Base-by-base conservation (phyloP, 139 green algal species). In the Coelastrella sp. region DNA sequence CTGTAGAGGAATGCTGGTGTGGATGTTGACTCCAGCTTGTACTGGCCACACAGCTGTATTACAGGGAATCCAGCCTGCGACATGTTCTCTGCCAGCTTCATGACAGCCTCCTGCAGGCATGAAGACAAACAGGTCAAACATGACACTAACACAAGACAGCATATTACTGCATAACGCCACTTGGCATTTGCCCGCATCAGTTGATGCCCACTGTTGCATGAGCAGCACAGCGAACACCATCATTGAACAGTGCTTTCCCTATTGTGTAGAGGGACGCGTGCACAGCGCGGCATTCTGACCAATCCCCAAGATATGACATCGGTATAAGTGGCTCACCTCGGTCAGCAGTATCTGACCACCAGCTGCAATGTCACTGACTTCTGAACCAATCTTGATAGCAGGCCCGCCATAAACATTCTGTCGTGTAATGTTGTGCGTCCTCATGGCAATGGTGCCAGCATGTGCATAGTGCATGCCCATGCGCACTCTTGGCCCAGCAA, bases 381-480 rank as follows among this genome's bases (percentile, higher is more conserved):
- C 90, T 22, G 25, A 19, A 22, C 72, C 78, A 72, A 97, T 88
- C 60, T 93, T 83, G 57, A 98, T 95, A 4, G 92, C 95, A 0
- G 96, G 94, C 8, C 96, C 96, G 4, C 92, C 94, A 89, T 97
- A 97, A 25, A 98, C 93, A 6, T 93, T 85, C 75, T 96, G 94
- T 82, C 95, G 95, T 24, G 96, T 98, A 14, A 97, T 88, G 22
- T 91, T 84, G 90, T 98, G 96, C 83, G 96, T 82, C 14, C 95
- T 91, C 84, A 88, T 92, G n/a, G 93, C 93, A 14, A 98, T 92
- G 7, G 93, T 95, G 72, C 95, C 96, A 68, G 96, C 92, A 5
- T 80, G 85, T 10, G 96, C 96, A 93, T 94, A 98, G 93, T 98
- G 96, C 22, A 98, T 91, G 61, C 95, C 96, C 96, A 98, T 98